Conservation (phyloP, 163 green algal genomes). For the Chloromonas sp. region DNA sequence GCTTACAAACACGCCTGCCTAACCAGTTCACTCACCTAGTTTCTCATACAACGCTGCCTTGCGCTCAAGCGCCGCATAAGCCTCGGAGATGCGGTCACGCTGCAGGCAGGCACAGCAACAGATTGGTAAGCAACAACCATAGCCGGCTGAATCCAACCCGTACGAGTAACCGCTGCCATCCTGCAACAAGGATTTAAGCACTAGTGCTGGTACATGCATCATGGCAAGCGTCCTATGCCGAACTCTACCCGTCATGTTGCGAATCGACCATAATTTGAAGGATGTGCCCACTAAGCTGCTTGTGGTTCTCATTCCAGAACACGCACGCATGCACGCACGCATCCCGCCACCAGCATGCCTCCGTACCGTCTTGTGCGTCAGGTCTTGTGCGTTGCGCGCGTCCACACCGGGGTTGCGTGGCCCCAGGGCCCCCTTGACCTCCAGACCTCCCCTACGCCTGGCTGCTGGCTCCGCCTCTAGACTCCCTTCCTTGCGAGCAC, state of each 20-base stretch:
- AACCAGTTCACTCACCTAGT: slow-evolving; percentile 13
- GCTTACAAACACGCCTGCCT: not conserved
- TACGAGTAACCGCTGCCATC: too few relatives aligned
- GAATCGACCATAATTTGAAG: too few relatives aligned
- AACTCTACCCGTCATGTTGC: too few relatives aligned
- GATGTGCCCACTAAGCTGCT: too few relatives aligned
- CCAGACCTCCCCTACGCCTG: not conserved
- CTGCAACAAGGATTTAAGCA: too few relatives aligned
- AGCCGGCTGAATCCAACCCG: too few relatives aligned
- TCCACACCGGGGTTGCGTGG: slow-evolving; percentile 23
- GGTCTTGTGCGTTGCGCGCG: slow-evolving; percentile 20
- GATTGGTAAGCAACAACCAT: too few relatives aligned
- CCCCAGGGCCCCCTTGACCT: not conserved
- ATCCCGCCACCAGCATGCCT: not conserved
- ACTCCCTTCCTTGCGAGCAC: slow-evolving; percentile 3
- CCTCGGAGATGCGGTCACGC: slow-evolving; percentile 32
- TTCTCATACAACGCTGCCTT: slow-evolving; percentile 55
- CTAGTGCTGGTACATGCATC: too few relatives aligned
- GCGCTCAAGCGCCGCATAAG: slow-evolving; percentile 38
- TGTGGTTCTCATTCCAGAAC: too few relatives aligned
- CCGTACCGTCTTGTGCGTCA: slow-evolving; percentile 20
- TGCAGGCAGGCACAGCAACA: not conserved
- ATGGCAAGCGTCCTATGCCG: too few relatives aligned
- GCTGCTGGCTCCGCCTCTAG: not conserved
- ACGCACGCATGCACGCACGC: too few relatives aligned